Percentiles rank a stretch among this genome's conserved stretches.
phyloP scores from a whole-genome alignment of 2,329 filamentous ascomycete genomes.

The Aureobasidium sp. region DNA sequence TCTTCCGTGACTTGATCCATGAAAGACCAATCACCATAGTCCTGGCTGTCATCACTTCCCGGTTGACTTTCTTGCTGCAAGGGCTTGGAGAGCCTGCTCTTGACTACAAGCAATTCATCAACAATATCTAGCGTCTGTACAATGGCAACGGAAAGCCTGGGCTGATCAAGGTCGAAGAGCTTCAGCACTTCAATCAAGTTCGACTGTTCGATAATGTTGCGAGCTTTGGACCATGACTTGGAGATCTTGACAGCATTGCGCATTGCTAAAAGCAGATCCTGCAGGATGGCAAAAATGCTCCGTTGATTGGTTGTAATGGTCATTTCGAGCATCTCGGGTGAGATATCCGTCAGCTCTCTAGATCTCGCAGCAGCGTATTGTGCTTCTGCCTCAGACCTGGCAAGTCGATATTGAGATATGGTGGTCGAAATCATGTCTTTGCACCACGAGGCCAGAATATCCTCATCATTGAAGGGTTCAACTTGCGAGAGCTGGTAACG shows the following conservation, averaged over 20 bases:
- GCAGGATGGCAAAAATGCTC: slow-evolving; percentile 47
- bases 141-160: slow-evolving; percentile 37
- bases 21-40: slow-evolving; percentile 52
- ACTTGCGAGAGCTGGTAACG: slow-evolving; percentile 49
- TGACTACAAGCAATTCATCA: slow-evolving; percentile 29
- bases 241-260: slow-evolving; percentile 39
- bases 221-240: slow-evolving; percentile 15
- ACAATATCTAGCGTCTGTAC: slow-evolving; percentile 43
- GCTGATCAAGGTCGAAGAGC: slow-evolving; percentile 40
- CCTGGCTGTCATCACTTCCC: slow-evolving; percentile 53
- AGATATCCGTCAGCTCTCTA: slow-evolving; percentile 32
- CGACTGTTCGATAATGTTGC: slow-evolving; percentile 33
- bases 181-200: slow-evolving; percentile 37
- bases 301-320: slow-evolving; percentile 50
- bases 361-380: slow-evolving; percentile 35
- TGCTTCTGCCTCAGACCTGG: slow-evolving; percentile 50
- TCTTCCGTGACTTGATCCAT: slow-evolving; percentile 35
- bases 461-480: slow-evolving; percentile 38
- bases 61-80: slow-evolving; percentile 25
- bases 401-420: slow-evolving; percentile 46
- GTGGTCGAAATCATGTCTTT: slow-evolving; percentile 45
- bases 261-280: slow-evolving; percentile 45
- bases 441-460: slow-evolving; percentile 48
- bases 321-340: slow-evolving; percentile 40
- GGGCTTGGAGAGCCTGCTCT: slow-evolving; percentile 8